A percentile compares a stretch with the other conserved stretches of the same genome.
These are phyloP conservation scores for Dichotomopilus funicola DNA, from an alignment of 2,329 filamentous ascomycete species.

Conservation along the genomic window DNA sequence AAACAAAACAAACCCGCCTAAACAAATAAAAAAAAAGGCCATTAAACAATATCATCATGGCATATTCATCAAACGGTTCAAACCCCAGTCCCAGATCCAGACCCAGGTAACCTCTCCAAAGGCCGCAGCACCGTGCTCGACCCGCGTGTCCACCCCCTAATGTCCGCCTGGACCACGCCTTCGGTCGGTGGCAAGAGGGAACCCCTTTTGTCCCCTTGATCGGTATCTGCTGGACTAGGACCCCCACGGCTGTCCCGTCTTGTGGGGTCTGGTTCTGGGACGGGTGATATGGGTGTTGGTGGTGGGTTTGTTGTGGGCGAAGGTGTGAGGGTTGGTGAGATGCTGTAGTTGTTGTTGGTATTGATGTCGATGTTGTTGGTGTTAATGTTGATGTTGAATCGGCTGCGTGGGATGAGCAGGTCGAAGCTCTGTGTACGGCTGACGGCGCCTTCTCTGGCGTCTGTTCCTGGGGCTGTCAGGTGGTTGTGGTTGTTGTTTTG, in stretches of 20 bases:
- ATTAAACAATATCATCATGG: neutral
- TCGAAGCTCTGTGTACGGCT: constrained; percentile 18
- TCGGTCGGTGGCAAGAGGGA: constrained; percentile 2
- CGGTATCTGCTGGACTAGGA: too few relatives aligned
- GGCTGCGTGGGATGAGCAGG: constrained; percentile 21
- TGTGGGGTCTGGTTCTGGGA: too few relatives aligned
- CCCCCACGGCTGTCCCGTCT: too few relatives aligned
- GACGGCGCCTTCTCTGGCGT: neutral
- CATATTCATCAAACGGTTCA: too few relatives aligned
- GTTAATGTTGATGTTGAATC: neutral
- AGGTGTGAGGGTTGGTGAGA: neutral
- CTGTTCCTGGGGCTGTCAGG: neutral
- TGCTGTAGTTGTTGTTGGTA: constrained; percentile 22
- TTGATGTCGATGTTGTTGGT: constrained; percentile 17
- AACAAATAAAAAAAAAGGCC: neutral
- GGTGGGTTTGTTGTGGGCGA: too few relatives aligned
- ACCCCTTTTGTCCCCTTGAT: neutral
- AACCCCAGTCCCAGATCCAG: neutral
- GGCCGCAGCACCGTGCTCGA: constrained; percentile 4
- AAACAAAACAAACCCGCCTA: too few relatives aligned
- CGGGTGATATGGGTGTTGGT: too few relatives aligned
- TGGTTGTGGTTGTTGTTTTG: neutral
- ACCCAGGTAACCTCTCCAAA: neutral
- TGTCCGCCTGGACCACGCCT: constrained; percentile 7
- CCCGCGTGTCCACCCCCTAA: constrained; percentile 5